phyloP scores from a whole-genome alignment of 2,329 filamentous ascomycete species.

The Sporothrix euskadiensis region DNA sequence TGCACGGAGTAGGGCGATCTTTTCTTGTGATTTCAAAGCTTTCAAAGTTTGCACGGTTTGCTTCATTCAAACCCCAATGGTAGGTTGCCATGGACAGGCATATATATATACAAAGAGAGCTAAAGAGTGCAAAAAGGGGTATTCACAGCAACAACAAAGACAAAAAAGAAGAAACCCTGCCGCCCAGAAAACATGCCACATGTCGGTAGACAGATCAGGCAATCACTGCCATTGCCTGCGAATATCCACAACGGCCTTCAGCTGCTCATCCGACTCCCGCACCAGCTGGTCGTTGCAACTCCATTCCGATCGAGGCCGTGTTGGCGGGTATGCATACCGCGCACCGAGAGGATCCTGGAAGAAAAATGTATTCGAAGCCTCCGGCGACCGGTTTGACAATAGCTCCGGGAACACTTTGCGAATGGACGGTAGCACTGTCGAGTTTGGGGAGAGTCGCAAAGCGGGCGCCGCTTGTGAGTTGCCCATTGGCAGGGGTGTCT shows the following conservation, averaged over 20 bases:
- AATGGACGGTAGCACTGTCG: slow-evolving; percentile 20
- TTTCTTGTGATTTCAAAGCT: too few relatives aligned
- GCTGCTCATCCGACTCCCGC: slow-evolving; percentile 27
- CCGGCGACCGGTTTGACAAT: neutral
- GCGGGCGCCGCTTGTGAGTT: neutral
- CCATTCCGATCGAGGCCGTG: slow-evolving; percentile 26
- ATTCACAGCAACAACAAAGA: neutral
- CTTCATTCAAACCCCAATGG: neutral
- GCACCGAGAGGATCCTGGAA: slow-evolving; percentile 22
- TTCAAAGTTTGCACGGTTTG: neutral
- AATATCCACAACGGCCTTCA: slow-evolving; percentile 2
- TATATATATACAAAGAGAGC: neutral
- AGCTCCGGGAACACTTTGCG: slow-evolving; percentile 22
- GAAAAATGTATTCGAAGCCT: slow-evolving; percentile 25
- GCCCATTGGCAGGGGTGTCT: too few relatives aligned
- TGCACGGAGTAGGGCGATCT: neutral
- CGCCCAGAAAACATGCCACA: neutral
- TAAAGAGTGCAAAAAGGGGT: neutral
- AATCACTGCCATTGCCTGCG: neutral
- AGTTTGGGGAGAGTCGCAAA: neutral
- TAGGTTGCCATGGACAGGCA: neutral
- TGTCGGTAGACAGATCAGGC: neutral
- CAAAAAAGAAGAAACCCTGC: neutral
- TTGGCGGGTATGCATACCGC: slow-evolving; percentile 25
- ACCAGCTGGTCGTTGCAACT: slow-evolving; percentile 29